Conservation (phyloP, 805 yeast species). For the Wickerhamiella lipophila region DNA sequence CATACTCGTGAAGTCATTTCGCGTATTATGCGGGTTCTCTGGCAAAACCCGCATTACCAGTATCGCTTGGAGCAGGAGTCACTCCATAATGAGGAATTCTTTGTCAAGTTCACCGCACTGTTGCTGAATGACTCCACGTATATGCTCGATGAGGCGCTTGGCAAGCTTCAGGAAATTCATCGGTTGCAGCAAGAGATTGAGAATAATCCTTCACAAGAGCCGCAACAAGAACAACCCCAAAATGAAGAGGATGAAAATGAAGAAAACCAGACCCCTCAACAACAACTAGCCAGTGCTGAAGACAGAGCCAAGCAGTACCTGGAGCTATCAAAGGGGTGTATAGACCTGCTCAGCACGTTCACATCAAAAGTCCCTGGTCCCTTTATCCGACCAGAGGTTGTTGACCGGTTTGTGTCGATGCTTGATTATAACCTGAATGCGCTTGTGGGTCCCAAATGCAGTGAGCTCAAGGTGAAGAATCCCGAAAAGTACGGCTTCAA, state of each 20-base stretch:
- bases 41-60: slow-evolving; percentile 62
- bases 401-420: slow-evolving; percentile 92
- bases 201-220: slow-evolving; percentile 20
- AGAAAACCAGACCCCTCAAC: slow-evolving; percentile 15
- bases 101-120: slow-evolving; percentile 84
- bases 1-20: slow-evolving; percentile 81
- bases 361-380: slow-evolving; percentile 79
- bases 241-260: slow-evolving; percentile 41
- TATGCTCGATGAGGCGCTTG: slow-evolving; percentile 77
- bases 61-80: slow-evolving; percentile 59
- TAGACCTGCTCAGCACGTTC: slow-evolving; percentile 64
- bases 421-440: slow-evolving; percentile 80
- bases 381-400: slow-evolving; percentile 77
- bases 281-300: slow-evolving; percentile 51
- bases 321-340: slow-evolving; percentile 71
- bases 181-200: slow-evolving; percentile 38
- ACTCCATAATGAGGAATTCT: slow-evolving; percentile 59
- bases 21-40: slow-evolving; percentile 64
- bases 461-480: slow-evolving; percentile 68
- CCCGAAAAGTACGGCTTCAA: slow-evolving; percentile 77
- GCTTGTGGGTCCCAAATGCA: slow-evolving; percentile 91
- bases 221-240: slow-evolving; percentile 3
- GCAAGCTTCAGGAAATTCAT: slow-evolving; percentile 67
- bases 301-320: slow-evolving; percentile 68
- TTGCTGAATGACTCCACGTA: slow-evolving; percentile 91